Evolutionary conservation across 2,329 filamentous ascomycete genomes (phyloP).

Genomic region (Lizonia empirigonia): DNA sequence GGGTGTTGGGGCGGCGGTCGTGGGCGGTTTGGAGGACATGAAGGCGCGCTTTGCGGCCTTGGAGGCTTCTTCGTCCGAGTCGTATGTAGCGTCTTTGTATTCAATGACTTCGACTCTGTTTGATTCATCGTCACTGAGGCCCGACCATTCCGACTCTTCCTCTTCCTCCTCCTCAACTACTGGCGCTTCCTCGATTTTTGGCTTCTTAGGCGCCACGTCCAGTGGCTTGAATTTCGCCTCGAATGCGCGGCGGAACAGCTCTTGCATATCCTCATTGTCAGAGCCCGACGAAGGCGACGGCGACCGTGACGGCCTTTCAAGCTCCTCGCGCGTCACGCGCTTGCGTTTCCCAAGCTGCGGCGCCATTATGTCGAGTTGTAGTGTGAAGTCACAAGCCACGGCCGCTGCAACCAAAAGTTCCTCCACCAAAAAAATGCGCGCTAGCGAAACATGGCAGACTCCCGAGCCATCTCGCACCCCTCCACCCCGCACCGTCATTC

Average conservation of each 20-base stretch:
- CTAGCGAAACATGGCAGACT: slow-evolving; percentile 25
- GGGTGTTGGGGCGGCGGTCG: slow-evolving; percentile 39
- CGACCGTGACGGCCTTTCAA: slow-evolving; percentile 34
- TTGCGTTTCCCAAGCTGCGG: slow-evolving; percentile 54
- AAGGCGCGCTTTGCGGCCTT: slow-evolving; percentile 76
- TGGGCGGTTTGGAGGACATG: slow-evolving; percentile 66
- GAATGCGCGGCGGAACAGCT: slow-evolving; percentile 82
- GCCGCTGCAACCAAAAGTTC: background rate
- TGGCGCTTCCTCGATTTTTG: slow-evolving; percentile 31
- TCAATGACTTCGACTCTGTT: slow-evolving; percentile 53
- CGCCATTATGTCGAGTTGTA: slow-evolving; percentile 40
- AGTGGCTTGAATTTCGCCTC: slow-evolving; percentile 86
- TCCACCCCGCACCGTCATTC: slow-evolving; percentile 21
- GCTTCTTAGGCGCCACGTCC: slow-evolving; percentile 46
- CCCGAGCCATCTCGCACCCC: slow-evolving; percentile 27
- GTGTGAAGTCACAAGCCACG: background rate
- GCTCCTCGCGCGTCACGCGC: slow-evolving; percentile 45
- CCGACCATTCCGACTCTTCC: slow-evolving; percentile 65
- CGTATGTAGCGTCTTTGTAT: slow-evolving; percentile 35
- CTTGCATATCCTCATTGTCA: slow-evolving; percentile 64
- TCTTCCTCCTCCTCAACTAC: slow-evolving; percentile 39
- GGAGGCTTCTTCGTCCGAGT: slow-evolving; percentile 33
- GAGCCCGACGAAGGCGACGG: slow-evolving; percentile 36
- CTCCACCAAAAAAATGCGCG: slow-evolving; percentile 9
- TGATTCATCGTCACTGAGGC: slow-evolving; percentile 56